Percentiles rank a stretch among this genome's conserved stretches.
Conservation (phyloP, 805 yeast species). For the Ogataea zsoltii region DNA sequence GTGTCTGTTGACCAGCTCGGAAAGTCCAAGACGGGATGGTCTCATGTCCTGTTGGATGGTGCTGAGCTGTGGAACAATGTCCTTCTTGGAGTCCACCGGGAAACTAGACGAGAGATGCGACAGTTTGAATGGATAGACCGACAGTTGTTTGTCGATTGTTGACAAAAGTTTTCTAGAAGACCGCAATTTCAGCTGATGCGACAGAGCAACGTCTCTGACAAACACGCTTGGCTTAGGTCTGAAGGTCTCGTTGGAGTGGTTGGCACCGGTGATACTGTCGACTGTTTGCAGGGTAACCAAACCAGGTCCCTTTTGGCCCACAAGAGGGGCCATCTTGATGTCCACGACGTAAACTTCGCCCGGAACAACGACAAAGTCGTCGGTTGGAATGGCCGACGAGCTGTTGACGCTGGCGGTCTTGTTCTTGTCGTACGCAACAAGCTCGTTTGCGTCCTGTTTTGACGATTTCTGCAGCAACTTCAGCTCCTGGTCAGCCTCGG, state of each 20-base stretch:
- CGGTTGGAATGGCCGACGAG: constrained; percentile 68
- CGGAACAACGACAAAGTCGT: constrained; percentile 67
- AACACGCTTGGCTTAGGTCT: constrained; percentile 69
- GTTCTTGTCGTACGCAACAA: constrained; percentile 41
- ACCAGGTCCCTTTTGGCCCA: constrained; percentile 55
- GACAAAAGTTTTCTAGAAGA: constrained; percentile 70
- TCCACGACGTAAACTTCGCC: constrained; percentile 91
- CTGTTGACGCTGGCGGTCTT: constrained; percentile 38
- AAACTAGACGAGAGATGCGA: constrained; percentile 64
- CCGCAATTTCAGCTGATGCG: constrained; percentile 72
- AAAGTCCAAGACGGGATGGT: constrained; percentile 69
- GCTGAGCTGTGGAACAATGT: constrained; percentile 42
- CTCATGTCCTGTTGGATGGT: constrained; percentile 55
- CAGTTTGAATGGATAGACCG: constrained; percentile 92
- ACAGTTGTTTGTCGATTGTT: constrained; percentile 67
- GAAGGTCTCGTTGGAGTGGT: constrained; percentile 51
- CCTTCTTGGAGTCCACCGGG: constrained; percentile 51
- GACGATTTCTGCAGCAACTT: constrained; percentile 47
- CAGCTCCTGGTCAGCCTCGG: constrained; percentile 77
- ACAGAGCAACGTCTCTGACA: constrained; percentile 84
- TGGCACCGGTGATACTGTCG: constrained; percentile 64
- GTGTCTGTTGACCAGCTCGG: constrained; percentile 79
- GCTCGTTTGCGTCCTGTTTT: constrained; percentile 31
- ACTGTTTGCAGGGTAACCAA: constrained; percentile 66
- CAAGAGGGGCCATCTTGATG: constrained; percentile 71